These are phyloP conservation scores for Xerocomus potaroensis DNA, from an alignment of 768 basidiomycete genomes.

Conservation along the genomic window DNA sequence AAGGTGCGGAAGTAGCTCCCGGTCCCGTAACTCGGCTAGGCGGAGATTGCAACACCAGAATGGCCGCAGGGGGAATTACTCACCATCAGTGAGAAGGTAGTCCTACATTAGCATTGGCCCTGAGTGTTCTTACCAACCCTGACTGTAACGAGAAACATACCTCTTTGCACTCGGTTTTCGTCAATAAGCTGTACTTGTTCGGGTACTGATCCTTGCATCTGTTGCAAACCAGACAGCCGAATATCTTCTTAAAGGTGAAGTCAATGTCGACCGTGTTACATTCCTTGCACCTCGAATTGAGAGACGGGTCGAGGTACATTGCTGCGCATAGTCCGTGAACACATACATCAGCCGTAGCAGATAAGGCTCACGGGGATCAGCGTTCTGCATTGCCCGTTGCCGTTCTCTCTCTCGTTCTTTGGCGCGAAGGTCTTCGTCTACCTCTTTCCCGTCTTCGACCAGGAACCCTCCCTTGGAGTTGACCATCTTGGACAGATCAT, in stretches of 20 bases:
- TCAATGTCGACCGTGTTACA: constrained; percentile 91
- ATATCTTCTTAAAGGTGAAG: constrained; percentile 73
- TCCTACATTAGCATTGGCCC: constrained; percentile 46
- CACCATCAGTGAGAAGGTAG: constrained; percentile 91
- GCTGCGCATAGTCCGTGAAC: constrained; percentile 41
- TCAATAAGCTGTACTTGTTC: constrained; percentile 91
- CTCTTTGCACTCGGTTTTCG: constrained; percentile 98
- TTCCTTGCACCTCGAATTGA: constrained; percentile 82
- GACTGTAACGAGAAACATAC: constrained; percentile 37
- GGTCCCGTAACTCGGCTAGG: constrained; percentile 89
- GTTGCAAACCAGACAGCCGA: constrained; percentile 82
- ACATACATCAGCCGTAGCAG: not conserved
- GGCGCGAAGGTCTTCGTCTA: constrained; percentile 66
- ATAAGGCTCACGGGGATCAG: constrained; percentile 58
- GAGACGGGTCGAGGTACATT: constrained; percentile 64
- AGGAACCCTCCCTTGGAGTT: constrained; percentile 96
- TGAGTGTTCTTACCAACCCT: constrained; percentile 1
- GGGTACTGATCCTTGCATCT: constrained; percentile 86
- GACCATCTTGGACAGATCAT: constrained; percentile 94
- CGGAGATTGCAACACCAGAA: not conserved
- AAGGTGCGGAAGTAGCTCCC: constrained; percentile 87
- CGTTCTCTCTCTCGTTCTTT: constrained; percentile 82
- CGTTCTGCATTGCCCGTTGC: constrained; percentile 67
- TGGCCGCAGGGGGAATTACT: constrained; percentile 23
- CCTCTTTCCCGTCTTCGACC: constrained; percentile 81